Percentiles rank a stretch among this genome's conserved stretches.
Conservation (phyloP, 305 asterid species). For the Solanum aculeatissimum region DNA sequence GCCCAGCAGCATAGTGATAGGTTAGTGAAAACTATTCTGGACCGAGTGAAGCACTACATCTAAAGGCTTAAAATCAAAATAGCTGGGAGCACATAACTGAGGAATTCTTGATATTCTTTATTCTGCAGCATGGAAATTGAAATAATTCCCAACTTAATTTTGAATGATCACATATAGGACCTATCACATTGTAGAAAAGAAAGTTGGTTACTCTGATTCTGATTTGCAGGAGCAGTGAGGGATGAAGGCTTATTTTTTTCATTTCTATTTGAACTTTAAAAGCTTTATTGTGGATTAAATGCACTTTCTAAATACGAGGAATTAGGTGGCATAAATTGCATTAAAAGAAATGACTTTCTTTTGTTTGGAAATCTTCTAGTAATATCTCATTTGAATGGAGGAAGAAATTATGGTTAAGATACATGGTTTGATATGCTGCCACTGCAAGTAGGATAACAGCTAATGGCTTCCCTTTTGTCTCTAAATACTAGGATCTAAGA, state of each 20-base stretch:
- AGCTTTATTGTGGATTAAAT: not conserved
- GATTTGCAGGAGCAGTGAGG: not conserved
- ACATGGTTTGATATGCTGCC: not conserved
- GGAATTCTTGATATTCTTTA: not conserved
- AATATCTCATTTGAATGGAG: not conserved
- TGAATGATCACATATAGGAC: not conserved
- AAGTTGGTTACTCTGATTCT: not conserved
- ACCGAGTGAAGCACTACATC: not conserved
- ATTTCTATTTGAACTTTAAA: not conserved
- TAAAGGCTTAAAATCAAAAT: not conserved
- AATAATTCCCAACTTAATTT: not conserved
- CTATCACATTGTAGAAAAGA: not conserved
- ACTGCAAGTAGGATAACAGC: not conserved
- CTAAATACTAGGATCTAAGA: not conserved
- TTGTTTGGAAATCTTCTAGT: not conserved
- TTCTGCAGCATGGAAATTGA: not conserved
- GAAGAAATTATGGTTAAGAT: not conserved
- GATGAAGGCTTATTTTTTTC: not conserved
- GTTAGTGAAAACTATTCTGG: not conserved
- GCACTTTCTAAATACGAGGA: not conserved
- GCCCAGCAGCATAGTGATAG: not conserved
- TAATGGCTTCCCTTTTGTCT: not conserved
- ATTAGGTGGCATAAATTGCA: not conserved
- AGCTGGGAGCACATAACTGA: not conserved
- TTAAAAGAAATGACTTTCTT: not conserved